A percentile compares a stretch with the other conserved stretches of the same genome.
Evolutionary conservation across 2,329 filamentous ascomycete species (phyloP).

Genomic region (Magnaporthales sp.): DNA sequence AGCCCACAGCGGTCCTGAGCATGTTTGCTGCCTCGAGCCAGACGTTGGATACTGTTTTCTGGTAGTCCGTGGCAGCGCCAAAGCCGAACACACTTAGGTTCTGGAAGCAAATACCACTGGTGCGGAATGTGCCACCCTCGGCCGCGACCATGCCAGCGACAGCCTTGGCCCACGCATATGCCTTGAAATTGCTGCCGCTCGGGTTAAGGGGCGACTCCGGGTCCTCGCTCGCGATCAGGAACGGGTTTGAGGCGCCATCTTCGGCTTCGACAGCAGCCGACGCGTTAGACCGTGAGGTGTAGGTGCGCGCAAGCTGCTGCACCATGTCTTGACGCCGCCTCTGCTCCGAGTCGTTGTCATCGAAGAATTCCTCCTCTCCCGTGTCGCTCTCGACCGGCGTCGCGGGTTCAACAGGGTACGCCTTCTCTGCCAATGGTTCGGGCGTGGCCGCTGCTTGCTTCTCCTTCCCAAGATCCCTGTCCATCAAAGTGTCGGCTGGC

Average conservation of each 20-base stretch:
- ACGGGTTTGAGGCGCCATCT: conserved; percentile 34
- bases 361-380: conserved; percentile 20
- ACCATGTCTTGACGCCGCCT: conserved; percentile 42
- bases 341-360: conserved; percentile 34
- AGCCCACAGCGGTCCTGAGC: conserved; percentile 40
- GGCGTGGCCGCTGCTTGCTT: conserved; percentile 11
- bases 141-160: conserved; percentile 42
- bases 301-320: conserved; percentile 45
- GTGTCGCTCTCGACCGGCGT: conserved; percentile 18
- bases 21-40: conserved; percentile 40
- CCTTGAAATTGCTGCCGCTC: conserved; percentile 37
- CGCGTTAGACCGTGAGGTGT: conserved; percentile 37
- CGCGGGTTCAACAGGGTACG: neutral
- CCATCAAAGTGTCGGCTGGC: conserved; percentile 13
- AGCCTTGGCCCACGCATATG: conserved; percentile 50
- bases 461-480: conserved; percentile 18
- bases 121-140: conserved; percentile 48
- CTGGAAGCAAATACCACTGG: conserved; percentile 56
- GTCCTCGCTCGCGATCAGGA: conserved; percentile 26
- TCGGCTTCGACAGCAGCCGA: conserved; percentile 15
- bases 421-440: neutral
- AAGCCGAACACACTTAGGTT: conserved; percentile 62
- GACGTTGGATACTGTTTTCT: conserved; percentile 57
- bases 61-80: conserved; percentile 60
- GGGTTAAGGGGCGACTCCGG: conserved; percentile 39